These are phyloP conservation scores for Xylariaceae sp. DNA, from an alignment of 2,329 filamentous ascomycete genomes.

Conservation along the genomic window DNA sequence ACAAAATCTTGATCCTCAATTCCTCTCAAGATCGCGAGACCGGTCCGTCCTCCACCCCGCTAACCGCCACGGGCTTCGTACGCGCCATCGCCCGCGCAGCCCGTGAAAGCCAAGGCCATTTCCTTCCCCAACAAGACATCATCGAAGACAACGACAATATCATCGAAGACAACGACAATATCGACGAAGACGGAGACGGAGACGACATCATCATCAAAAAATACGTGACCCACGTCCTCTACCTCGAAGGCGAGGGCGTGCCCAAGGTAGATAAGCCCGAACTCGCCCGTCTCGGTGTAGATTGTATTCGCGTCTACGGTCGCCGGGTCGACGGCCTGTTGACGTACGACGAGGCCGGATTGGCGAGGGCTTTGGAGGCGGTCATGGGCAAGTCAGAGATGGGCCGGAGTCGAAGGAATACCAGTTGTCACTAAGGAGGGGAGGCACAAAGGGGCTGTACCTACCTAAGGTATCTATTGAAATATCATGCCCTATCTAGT, in stretches of 20 bases:
- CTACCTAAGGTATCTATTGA: too few species aligned
- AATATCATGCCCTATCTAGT: too few species aligned
- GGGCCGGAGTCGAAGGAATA: constrained; percentile 42
- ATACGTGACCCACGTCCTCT: constrained; percentile 80
- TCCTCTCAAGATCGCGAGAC: constrained; percentile 82
- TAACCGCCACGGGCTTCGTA: constrained; percentile 75
- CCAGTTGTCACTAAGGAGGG: constrained; percentile 27
- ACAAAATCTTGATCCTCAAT: constrained; percentile 82
- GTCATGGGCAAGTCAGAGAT: constrained; percentile 58
- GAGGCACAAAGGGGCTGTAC: neutral
- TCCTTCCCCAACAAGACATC: neutral
- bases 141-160: too few species aligned
- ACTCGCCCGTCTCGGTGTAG: constrained; percentile 64
- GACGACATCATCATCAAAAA: constrained; percentile 25
- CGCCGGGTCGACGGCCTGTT: constrained; percentile 50
- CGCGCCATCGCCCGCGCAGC: constrained; percentile 68
- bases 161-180: too few species aligned
- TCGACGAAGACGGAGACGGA: neutral
- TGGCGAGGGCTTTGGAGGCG: constrained; percentile 69
- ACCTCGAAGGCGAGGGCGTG: constrained; percentile 65
- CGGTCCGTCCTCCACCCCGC: constrained; percentile 58
- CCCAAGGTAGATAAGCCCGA: constrained; percentile 64
- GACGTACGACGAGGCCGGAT: constrained; percentile 68
- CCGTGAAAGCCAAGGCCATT: constrained; percentile 56
- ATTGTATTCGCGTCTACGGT: constrained; percentile 72